Percentiles rank a stretch among this genome's conserved stretches.
These are phyloP conservation scores for Aspergillus ruber DNA, from an alignment of 2,329 filamentous ascomycete species.

Conservation along the genomic window DNA sequence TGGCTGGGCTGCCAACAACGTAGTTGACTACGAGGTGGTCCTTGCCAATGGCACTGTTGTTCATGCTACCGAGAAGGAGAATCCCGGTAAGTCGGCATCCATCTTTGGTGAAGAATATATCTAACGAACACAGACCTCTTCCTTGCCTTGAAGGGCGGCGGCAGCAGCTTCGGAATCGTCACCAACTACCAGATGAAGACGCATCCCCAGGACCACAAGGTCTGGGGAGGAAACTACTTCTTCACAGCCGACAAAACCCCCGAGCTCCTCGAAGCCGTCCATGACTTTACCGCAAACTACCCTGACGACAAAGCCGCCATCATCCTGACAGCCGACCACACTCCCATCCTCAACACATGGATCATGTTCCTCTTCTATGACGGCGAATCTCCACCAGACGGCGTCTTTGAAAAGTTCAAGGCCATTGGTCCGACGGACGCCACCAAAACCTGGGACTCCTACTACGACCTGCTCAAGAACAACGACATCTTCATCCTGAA, in stretches of 20 bases:
- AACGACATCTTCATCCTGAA: constrained; percentile 38
- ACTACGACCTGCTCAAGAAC: constrained; percentile 38
- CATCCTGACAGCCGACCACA: constrained; percentile 50
- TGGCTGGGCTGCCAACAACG: constrained; percentile 44
- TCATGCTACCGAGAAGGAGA: constrained; percentile 32
- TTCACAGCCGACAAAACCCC: constrained; percentile 33
- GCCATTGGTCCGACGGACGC: constrained; percentile 42
- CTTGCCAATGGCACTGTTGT: constrained; percentile 43
- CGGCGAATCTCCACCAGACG: constrained; percentile 46
- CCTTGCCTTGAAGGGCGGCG: constrained; percentile 37
- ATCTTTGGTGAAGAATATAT: background rate
- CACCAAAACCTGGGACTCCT: constrained; percentile 42
- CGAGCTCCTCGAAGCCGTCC: constrained; percentile 25
- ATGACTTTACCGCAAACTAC: constrained; percentile 41
- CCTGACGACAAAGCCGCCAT: constrained; percentile 55
- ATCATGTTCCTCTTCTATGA: constrained; percentile 60
- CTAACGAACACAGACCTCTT: constrained; percentile 30
- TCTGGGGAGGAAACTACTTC: constrained; percentile 46
- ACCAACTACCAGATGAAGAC: constrained; percentile 33
- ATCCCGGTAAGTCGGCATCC: constrained; percentile 18
- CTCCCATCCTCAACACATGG: constrained; percentile 48
- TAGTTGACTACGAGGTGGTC: constrained; percentile 43
- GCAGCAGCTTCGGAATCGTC: constrained; percentile 41
- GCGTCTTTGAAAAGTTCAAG: constrained; percentile 53
- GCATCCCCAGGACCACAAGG: constrained; percentile 24